These are phyloP conservation scores for Clarireedia hainanense DNA, from an alignment of 2,329 filamentous ascomycete genomes.

Conservation along the genomic window DNA sequence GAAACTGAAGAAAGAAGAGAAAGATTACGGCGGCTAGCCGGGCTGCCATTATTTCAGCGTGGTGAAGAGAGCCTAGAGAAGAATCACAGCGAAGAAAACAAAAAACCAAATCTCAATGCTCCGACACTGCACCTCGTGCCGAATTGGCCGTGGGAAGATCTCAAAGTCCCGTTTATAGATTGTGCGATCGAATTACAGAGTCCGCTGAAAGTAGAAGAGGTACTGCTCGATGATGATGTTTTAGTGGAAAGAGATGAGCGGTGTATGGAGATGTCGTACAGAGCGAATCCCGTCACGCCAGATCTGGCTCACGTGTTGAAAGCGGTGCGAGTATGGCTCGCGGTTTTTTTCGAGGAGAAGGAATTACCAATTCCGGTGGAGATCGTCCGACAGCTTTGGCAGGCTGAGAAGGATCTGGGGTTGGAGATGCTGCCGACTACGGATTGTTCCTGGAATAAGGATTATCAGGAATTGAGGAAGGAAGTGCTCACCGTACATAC, in stretches of 20 bases:
- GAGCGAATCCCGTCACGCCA: not conserved
- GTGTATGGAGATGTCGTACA: not conserved
- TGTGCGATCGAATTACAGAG: not conserved
- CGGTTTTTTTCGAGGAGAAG: not conserved
- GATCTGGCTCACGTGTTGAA: not conserved
- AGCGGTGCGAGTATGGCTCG: slow-evolving; percentile 2
- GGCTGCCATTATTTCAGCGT: not conserved
- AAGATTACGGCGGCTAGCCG: not conserved
- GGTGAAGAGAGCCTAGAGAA: not conserved
- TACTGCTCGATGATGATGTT: slow-evolving; percentile 2
- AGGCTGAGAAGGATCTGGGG: not conserved
- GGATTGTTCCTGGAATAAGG: slow-evolving; percentile 12
- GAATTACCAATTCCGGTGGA: not conserved
- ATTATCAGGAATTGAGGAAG: slow-evolving; percentile 9
- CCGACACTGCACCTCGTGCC: not conserved
- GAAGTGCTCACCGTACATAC: slow-evolving; percentile 5
- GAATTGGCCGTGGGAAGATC: not conserved
- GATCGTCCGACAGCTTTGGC: not conserved
- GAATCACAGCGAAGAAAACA: not conserved
- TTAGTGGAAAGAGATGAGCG: not conserved
- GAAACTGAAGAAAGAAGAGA: not conserved
- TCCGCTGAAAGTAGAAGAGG: not conserved
- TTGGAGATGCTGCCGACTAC: slow-evolving; percentile 6
- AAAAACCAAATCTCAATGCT: not conserved
- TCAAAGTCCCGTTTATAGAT: not conserved